These are phyloP conservation scores for Actinomortierella ambigua DNA, from an alignment of 371 early-diverging fungal species.

Conservation along the genomic window DNA sequence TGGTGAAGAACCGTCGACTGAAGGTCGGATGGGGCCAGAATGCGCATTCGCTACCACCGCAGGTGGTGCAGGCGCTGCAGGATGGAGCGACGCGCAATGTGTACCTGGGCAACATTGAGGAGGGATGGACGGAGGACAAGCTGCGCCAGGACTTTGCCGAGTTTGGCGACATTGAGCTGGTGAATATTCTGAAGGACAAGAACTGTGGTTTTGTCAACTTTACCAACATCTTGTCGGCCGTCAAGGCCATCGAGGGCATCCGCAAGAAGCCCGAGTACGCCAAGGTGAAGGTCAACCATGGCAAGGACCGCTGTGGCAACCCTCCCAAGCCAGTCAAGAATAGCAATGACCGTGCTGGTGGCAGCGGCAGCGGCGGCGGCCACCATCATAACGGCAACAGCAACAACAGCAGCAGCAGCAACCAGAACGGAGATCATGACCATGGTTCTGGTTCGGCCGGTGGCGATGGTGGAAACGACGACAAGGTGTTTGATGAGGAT, in stretches of 20 bases:
- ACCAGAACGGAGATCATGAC: background rate
- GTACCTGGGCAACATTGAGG: conserved; percentile 73
- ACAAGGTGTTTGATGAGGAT: conserved; percentile 26
- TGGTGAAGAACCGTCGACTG: conserved; percentile 71
- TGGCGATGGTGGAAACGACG: background rate
- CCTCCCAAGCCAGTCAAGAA: conserved; percentile 40
- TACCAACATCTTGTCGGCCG: conserved; percentile 68
- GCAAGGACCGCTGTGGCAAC: conserved; percentile 85
- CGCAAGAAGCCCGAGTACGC: conserved; percentile 59
- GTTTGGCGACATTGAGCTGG: conserved; percentile 81
- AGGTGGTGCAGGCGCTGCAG: conserved; percentile 63
- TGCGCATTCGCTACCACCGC: conserved; percentile 55
- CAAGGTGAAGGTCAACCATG: conserved; percentile 69
- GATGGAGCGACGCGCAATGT: conserved; percentile 83
- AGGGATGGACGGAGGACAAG: conserved; percentile 62
- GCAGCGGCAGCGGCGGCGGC: background rate
- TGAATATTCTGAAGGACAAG: conserved; percentile 79
- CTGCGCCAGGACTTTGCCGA: conserved; percentile 70
- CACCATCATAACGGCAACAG: conserved; percentile 4
- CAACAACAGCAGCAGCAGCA: conserved; percentile 1
- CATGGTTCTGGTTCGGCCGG: background rate
- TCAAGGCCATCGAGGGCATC: conserved; percentile 73
- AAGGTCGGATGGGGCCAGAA: conserved; percentile 85
- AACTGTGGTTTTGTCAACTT: conserved; percentile 87
- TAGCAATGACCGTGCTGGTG: too few relatives aligned